A percentile compares a stretch with the other conserved stretches of the same genome.
Conservation (phyloP, 306 rosid species). For the Begonia peltatifolia region DNA sequence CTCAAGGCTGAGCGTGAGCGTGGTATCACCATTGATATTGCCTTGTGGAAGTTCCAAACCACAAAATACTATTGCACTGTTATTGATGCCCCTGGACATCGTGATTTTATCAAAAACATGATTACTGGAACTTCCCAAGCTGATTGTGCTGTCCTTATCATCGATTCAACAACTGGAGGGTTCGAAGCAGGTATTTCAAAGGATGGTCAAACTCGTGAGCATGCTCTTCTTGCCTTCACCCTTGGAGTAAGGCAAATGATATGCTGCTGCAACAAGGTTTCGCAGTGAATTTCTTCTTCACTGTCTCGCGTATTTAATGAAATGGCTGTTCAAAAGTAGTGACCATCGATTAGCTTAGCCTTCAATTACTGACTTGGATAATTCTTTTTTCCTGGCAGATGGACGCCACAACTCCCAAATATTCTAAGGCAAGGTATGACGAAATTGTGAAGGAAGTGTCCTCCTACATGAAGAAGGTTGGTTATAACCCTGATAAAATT, state of each 20-base stretch:
- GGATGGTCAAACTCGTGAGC: constrained; percentile 98
- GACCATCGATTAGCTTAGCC: neutral
- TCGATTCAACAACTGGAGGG: constrained; percentile 90
- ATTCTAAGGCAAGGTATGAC: constrained; percentile 77
- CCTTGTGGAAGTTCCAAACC: constrained; percentile 89
- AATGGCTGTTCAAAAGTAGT: neutral
- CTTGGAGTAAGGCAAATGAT: constrained; percentile 95
- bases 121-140: constrained; percentile 90
- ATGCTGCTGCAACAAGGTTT: constrained; percentile 86
- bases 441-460: constrained; percentile 92
- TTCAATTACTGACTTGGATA: neutral
- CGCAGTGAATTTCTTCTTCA: neutral
- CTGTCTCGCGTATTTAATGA: neutral
- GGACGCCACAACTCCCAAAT: constrained; percentile 89
- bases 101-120: constrained; percentile 90
- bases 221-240: constrained; percentile 85
- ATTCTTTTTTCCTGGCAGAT: constrained; percentile 23
- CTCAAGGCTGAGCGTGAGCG: constrained; percentile 95
- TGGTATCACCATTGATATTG: constrained; percentile 87
- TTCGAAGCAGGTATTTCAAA: constrained; percentile 91
- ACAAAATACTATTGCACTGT: constrained; percentile 90
- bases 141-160: constrained; percentile 81
- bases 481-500: constrained; percentile 78
- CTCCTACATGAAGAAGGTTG: constrained; percentile 83
- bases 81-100: constrained; percentile 87